A percentile compares a stretch with the other conserved stretches of the same genome.
phyloP scores from a whole-genome alignment of 495 filamentous ascomycete species.

The Podospora comata region DNA sequence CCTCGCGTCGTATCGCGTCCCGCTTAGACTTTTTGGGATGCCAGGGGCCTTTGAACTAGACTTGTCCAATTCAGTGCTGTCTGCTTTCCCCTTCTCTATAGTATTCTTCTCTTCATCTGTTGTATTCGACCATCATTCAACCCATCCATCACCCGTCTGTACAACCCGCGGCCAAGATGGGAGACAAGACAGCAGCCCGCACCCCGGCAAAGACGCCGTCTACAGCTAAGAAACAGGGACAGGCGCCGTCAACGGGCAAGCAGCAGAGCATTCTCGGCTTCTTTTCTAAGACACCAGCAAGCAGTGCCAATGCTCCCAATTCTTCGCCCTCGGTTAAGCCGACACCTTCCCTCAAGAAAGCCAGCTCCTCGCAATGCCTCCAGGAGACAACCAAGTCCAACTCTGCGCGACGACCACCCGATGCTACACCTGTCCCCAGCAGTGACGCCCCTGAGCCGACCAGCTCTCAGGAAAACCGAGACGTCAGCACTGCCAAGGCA shows the following conservation, averaged over 20 bases:
- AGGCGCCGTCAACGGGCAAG: conserved; percentile 49
- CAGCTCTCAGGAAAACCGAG: conserved; percentile 56
- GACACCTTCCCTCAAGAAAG: conserved; percentile 25
- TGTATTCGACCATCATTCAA: neutral
- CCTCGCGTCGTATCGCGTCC: conserved; percentile 24
- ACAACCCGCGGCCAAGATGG: conserved; percentile 24
- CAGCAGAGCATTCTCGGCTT: conserved; percentile 84
- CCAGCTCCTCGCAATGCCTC: conserved; percentile 37
- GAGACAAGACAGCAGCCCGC: conserved; percentile 31
- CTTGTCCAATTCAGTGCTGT: neutral
- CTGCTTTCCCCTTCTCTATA: neutral
- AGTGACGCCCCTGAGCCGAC: conserved; percentile 62
- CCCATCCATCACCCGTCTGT: too few relatives aligned
- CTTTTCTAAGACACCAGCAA: conserved; percentile 65
- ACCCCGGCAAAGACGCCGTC: conserved; percentile 46
- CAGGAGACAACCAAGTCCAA: conserved; percentile 47
- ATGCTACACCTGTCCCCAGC: conserved; percentile 73
- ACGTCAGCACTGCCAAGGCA: conserved; percentile 40
- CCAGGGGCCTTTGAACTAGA: neutral
- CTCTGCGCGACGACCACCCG: conserved; percentile 40
- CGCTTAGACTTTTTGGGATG: conserved; percentile 12
- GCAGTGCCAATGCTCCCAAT: conserved; percentile 29
- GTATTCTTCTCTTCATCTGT: neutral
- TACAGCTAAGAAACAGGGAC: conserved; percentile 38
- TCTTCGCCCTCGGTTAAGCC: conserved; percentile 27